Base-by-base conservation (phyloP, 352 stramenopile species). In the Pythium sukuiense region DNA sequence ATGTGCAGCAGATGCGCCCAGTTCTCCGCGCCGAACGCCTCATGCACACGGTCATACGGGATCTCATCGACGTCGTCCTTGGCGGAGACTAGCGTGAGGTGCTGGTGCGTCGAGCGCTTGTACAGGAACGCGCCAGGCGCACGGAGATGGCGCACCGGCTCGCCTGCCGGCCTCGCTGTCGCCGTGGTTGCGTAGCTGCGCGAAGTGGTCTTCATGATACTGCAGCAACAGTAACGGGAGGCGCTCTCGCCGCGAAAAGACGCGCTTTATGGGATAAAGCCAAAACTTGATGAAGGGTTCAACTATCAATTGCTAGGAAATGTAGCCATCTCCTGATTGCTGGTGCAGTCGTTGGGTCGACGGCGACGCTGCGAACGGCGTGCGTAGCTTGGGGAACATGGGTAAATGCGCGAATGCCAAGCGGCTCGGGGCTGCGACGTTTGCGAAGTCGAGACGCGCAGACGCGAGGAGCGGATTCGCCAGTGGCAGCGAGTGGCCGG, bases 21-120 rank as follows among this genome's bases (percentile, higher is more conserved):
- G 68, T 93, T 90, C 26, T 89, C 83, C 20, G 70, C 70, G 6
- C 82, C 85, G 37, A 89, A 93, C 16, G 81, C 83, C 65, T 91
- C 83, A 8, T 73, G 74, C 30, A 92, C 83, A 30, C 79, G 75
- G 48, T 91, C 80, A 66, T 89, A 80, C 32, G 82, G 72, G 41
- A 75, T 63, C 33, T 89, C 77, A 24, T 69, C 71, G 16, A 88
- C 73, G 32, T 90, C 77, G 43, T 59, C 67, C 69, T 82, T 87
- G 50, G 73, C 72, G 2, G 76, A 67, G 37, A 90, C 70, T 27
- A 89, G 73, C 30, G 77, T 74, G 64, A 93, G 69, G 65, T 91
- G 84, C 66, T 89, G 77, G 27, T 53, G 16, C 6, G 79, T 81
- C 35, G 80, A 80, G n/a, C 82, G 80, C 59, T 91, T 88, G 74